phyloP scores from a whole-genome alignment of 2,329 filamentous ascomycete genomes.

The Lecanicillium sp. region DNA sequence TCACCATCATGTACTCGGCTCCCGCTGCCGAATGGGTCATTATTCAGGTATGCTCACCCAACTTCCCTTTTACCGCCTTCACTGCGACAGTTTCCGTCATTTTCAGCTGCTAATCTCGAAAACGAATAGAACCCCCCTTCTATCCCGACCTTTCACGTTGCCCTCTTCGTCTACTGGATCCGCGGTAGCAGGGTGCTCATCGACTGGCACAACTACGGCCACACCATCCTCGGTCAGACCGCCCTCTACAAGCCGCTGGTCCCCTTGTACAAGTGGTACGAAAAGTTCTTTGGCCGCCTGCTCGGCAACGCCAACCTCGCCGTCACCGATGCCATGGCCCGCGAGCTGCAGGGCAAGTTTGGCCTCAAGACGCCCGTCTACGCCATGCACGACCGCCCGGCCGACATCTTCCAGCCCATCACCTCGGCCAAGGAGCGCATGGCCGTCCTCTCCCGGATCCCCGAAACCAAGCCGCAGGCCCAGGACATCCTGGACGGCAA shows the following conservation, averaged over 20 bases:
- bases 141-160: constrained; percentile 79
- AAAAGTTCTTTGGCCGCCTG: constrained; percentile 59
- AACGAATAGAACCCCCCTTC: constrained; percentile 75
- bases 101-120: constrained; percentile 3
- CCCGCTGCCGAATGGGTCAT: constrained; percentile 77
- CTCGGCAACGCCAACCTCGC: constrained; percentile 70
- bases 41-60: constrained; percentile 53
- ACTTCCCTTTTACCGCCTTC: no score
- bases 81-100: not conserved
- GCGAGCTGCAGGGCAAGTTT: constrained; percentile 61
- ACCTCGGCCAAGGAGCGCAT: constrained; percentile 35
- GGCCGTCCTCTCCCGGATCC: constrained; percentile 56
- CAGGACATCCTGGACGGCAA: constrained; percentile 49
- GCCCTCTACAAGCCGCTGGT: constrained; percentile 67
- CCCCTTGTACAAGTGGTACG: constrained; percentile 67
- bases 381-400: constrained; percentile 80
- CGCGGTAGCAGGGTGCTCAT: constrained; percentile 78
- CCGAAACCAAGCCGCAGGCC: constrained; percentile 55
- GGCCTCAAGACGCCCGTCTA: constrained; percentile 56
- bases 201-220: constrained; percentile 99
- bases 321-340: constrained; percentile 83
- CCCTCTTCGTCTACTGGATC: constrained; percentile 62
- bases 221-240: constrained; percentile 72
- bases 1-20: constrained; percentile 65
- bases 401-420: constrained; percentile 71